Conservation (phyloP, 495 filamentous ascomycete genomes). For the Podospora tetraspora region DNA sequence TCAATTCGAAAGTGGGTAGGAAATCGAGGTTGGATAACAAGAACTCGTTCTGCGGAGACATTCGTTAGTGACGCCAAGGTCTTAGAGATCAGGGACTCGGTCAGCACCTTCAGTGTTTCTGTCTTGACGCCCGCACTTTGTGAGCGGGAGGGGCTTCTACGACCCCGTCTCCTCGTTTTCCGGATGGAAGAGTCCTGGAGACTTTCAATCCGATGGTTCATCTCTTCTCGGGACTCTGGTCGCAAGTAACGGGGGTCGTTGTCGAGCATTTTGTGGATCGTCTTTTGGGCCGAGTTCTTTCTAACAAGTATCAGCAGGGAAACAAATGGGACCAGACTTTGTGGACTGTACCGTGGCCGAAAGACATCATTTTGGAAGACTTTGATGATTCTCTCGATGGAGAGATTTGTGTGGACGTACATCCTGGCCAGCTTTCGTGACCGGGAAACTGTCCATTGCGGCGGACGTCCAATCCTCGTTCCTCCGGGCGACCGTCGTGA, state of each 20-base stretch:
- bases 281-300: conserved; percentile 46
- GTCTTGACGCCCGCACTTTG: too few species aligned
- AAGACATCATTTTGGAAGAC: conserved; percentile 41
- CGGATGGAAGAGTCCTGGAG: conserved; percentile 23
- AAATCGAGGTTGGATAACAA: conserved; percentile 9
- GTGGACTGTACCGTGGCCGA: conserved; percentile 30
- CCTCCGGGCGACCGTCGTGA: conserved; percentile 19
- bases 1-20: conserved; percentile 11
- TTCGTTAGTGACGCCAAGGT: not conserved
- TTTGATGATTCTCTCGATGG: conserved; percentile 40
- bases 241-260: conserved; percentile 45
- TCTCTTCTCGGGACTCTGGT: conserved; percentile 41
- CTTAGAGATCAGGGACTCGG: not conserved
- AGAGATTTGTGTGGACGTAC: conserved; percentile 42
- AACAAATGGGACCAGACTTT: not conserved
- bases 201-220: conserved; percentile 34
- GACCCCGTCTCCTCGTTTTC: conserved; percentile 8
- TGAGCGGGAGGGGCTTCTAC: not conserved
- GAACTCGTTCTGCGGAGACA: not conserved
- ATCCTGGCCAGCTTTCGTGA: conserved; percentile 41
- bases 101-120: conserved; percentile 9
- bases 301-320: conserved; percentile 21
- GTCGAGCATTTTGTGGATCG: conserved; percentile 41
- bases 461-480: conserved; percentile 39
- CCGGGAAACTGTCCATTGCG: conserved; percentile 41